A percentile compares a stretch with the other conserved stretches of the same genome.
phyloP scores from a whole-genome alignment of 441 rosid species.

The Gossypium davidsonii region DNA sequence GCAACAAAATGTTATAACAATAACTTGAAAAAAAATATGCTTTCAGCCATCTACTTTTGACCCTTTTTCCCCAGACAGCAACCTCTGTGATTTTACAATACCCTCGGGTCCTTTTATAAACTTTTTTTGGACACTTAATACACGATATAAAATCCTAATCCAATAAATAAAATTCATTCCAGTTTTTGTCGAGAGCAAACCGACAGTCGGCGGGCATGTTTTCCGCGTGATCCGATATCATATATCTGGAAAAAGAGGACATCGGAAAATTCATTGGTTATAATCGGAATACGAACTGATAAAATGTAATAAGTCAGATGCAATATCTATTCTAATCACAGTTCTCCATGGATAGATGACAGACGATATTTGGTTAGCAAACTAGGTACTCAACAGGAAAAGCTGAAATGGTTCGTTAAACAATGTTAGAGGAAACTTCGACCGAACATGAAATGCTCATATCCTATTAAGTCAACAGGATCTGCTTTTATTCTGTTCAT shows the following conservation, averaged over 20 bases:
- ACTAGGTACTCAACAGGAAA: neutral
- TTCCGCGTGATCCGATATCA: neutral
- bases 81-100: neutral
- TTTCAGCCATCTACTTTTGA: neutral
- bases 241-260: neutral
- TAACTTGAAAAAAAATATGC: conserved; percentile 6
- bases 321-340: neutral
- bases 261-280: neutral
- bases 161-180: neutral
- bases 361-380: neutral
- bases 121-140: too few species aligned
- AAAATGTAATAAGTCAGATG: neutral
- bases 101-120: neutral
- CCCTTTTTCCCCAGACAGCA: neutral
- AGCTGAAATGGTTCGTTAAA: neutral
- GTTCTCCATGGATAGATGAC: neutral
- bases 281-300: neutral
- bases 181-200: neutral
- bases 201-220: neutral
- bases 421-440: neutral
- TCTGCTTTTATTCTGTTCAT: neutral
- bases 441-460: neutral
- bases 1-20: conserved; percentile 9
- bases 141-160: too few species aligned
- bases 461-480: neutral